Base-by-base conservation (phyloP, 2,329 filamentous ascomycete species). In the Aspergillus clavatus region DNA sequence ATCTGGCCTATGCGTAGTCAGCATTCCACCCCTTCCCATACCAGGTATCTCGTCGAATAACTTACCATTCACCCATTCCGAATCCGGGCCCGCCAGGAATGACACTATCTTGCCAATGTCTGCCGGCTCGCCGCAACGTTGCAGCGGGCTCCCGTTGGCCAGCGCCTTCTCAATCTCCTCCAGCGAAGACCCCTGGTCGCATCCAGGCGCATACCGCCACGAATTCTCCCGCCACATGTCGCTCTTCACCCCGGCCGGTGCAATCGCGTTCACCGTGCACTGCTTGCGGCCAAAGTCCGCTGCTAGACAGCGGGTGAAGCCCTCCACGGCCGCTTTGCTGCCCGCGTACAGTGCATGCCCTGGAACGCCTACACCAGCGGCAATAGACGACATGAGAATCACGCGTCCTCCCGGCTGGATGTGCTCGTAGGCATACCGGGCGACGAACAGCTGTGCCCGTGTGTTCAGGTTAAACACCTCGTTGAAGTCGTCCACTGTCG, bases 211-310 rank as follows among this genome's bases (percentile, higher is more conserved):
- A 63, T 83, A 83, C 61, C 81, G 78, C 80, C 80, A 83, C 19
- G 81, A 76, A 65, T 84, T 84, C 66, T 80, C 76, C 50, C 82
- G 76, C 71, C 84, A 89, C 85, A 89, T 89, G 66, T 89, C 86
- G 35, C 55, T 81, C 61, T 76, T 63, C 5, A 81, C 76, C 0
- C 81, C 79, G 0, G 81, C 81, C 0, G 80, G 79, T 16, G 75
- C 75, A 2, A 84, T 75, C 0, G 73, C 70, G 52, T 84, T 85
- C 21, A 82, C 80, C 0, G 80, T 83, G 46, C 78, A 78, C 0
- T 80, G 79, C 46, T 72, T 63, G 3, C 49, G 57, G 0, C 80
- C 80, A 7, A 84, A 64, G 61, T 84, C 81, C 0, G 71, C 69
- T 0, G 82, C 81, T 73, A 79, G 79, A 36, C 70, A 74, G 5